Evolutionary conservation across 139 green algal species (phyloP).

Genomic region (Deuterostichococcus epilithicus): DNA sequence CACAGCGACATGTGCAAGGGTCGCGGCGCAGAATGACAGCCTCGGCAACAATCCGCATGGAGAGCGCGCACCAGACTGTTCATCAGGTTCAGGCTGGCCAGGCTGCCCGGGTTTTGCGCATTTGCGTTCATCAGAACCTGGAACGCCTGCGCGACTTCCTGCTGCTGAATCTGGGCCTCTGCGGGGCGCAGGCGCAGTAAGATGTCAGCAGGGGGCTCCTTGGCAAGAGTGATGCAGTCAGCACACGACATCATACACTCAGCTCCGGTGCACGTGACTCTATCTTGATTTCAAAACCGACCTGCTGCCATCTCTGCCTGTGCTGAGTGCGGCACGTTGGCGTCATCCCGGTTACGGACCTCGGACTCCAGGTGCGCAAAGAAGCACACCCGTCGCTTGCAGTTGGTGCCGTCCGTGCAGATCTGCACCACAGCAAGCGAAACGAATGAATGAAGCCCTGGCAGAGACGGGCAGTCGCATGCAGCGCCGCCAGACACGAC

Average conservation of each 20-base stretch:
- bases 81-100: conserved; percentile 6
- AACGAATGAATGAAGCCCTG: not conserved
- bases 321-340: conserved; percentile 49
- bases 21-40: not conserved
- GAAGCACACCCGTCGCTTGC: conserved; percentile 93
- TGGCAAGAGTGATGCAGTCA: not conserved
- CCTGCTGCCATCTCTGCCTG: conserved; percentile 37
- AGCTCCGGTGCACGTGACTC: no score
- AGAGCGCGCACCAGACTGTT: conserved; percentile 9
- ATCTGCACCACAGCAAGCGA: conserved; percentile 50
- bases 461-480: not conserved
- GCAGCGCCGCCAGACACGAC: not conserved
- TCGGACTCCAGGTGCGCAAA: conserved; percentile 89
- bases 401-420: conserved; percentile 88
- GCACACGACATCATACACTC: not conserved
- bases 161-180: conserved; percentile 41
- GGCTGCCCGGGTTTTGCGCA: not conserved
- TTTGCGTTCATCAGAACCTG: conserved; percentile 31
- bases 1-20: not conserved
- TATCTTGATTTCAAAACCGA: not conserved
- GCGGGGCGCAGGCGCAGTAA: conserved; percentile 10
- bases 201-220: conserved; percentile 3
- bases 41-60: not conserved
- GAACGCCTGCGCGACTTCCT: conserved; percentile 38
- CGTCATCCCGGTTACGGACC: conserved; percentile 65